Conservation (phyloP, 2,329 filamentous ascomycete species). For the Diaporthe sp. region DNA sequence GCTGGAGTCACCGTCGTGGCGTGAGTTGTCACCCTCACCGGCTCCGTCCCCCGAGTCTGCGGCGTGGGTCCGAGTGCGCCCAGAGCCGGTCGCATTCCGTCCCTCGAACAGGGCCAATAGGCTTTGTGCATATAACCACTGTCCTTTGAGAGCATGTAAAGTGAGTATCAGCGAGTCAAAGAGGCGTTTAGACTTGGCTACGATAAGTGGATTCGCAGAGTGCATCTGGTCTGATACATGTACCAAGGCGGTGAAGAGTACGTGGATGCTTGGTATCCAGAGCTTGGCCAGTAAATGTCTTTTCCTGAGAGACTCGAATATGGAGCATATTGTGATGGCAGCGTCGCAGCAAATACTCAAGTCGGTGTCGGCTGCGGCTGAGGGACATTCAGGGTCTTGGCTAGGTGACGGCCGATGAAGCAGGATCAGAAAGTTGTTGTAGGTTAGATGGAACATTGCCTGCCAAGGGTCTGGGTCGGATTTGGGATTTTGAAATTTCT, state of each 20-base stretch:
- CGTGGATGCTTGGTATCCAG: background rate
- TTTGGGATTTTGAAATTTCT: background rate
- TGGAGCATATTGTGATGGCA: background rate
- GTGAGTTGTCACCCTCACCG: background rate
- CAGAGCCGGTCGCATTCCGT: background rate
- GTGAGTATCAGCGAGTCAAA: conserved; percentile 10
- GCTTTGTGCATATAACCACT: conserved; percentile 19
- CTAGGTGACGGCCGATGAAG: conserved; percentile 8
- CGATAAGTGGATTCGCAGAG: background rate
- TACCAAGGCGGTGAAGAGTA: conserved; percentile 2
- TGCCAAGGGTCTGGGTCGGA: background rate
- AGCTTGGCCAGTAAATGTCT: background rate
- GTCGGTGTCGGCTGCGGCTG: background rate
- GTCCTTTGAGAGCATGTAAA: conserved; percentile 13
- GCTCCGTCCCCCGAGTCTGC: background rate
- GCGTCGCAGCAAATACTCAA: conserved; percentile 10
- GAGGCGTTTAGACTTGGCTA: conserved; percentile 16
- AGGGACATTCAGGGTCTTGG: background rate
- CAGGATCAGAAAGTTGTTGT: conserved; percentile 9
- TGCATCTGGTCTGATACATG: background rate
- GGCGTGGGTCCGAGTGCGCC: background rate
- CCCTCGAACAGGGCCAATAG: background rate
- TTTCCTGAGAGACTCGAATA: background rate
- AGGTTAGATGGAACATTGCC: background rate
- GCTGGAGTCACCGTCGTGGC: background rate